phyloP scores from a whole-genome alignment of 2,329 filamentous ascomycete species.

The Clarireedia homoeocarpa region DNA sequence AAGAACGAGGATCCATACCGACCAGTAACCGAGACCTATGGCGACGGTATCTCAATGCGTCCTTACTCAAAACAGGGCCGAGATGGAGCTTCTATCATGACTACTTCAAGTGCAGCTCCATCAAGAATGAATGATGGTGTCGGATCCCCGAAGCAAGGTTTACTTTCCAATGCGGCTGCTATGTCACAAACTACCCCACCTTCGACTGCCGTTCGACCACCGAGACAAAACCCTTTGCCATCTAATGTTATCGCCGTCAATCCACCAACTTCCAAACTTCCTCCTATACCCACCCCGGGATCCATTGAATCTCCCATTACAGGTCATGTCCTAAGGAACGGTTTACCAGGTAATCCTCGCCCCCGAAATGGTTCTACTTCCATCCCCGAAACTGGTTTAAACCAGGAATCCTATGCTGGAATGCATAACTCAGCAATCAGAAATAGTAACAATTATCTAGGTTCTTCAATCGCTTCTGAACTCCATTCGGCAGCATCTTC shows the following conservation, averaged over 20 bases:
- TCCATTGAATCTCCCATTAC: constrained; percentile 5
- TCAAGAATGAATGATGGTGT: constrained; percentile 20
- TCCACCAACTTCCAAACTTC: background rate
- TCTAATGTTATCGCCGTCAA: background rate
- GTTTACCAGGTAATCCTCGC: constrained; percentile 16
- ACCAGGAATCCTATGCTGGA: constrained; percentile 14
- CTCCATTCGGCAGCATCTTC: constrained; percentile 1
- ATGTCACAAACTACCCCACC: constrained; percentile 23
- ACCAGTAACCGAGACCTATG: constrained; percentile 47
- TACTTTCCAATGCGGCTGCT: constrained; percentile 21
- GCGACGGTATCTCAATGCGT: constrained; percentile 47
- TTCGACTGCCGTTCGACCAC: constrained; percentile 25
- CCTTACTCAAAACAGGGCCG: constrained; percentile 39
- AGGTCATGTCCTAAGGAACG: constrained; percentile 14
- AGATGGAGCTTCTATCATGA: constrained; percentile 37
- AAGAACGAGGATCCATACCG: constrained; percentile 81
- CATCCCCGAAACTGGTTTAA: constrained; percentile 1
- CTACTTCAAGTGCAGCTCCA: constrained; percentile 31
- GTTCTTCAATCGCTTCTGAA: constrained; percentile 17
- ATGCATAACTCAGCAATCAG: constrained; percentile 15
- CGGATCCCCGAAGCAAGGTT: constrained; percentile 15
- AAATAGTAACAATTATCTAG: constrained; percentile 28
- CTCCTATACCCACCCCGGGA: background rate
- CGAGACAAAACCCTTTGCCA: constrained; percentile 36
- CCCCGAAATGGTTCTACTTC: constrained; percentile 12